Conservation (phyloP, 2,329 filamentous ascomycete species). For the Aureobasidium namibiae region DNA sequence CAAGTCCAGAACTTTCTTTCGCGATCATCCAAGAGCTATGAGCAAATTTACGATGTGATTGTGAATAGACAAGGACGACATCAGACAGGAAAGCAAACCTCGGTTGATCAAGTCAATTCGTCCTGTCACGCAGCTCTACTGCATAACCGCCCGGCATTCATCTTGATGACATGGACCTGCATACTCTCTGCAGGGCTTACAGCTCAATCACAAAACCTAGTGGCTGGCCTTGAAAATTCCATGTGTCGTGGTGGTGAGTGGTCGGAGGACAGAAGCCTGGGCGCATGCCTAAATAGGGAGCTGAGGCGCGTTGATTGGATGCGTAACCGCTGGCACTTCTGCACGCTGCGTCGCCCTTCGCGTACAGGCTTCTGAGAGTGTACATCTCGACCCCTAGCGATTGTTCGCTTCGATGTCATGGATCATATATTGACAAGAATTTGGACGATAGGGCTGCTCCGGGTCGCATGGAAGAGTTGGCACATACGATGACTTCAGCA, state of each 20-base stretch:
- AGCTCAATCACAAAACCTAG: not conserved
- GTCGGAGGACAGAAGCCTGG: not conserved
- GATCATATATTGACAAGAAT: not conserved
- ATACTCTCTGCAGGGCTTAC: not conserved
- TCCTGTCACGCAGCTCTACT: not conserved
- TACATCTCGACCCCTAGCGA: not conserved
- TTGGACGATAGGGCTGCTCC: not conserved
- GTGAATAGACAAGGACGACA: not conserved
- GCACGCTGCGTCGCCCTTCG: not conserved
- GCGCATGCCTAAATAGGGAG: not conserved
- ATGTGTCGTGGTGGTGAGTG: not conserved
- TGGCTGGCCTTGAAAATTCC: not conserved
- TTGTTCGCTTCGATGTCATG: not conserved
- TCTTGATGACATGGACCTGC: slow-evolving; percentile 8
- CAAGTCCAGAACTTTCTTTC: not conserved
- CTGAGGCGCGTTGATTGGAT: slow-evolving; percentile 8
- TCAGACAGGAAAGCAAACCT: not conserved
- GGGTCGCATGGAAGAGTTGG: not conserved
- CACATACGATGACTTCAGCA: not conserved
- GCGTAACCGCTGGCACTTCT: slow-evolving; percentile 11
- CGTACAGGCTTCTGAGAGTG: not conserved
- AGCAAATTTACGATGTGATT: not conserved
- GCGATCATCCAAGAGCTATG: not conserved
- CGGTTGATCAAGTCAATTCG: not conserved
- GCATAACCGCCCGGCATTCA: not conserved